phyloP scores from a whole-genome alignment of 495 filamentous ascomycete genomes.

The Trichoderma reesei region DNA sequence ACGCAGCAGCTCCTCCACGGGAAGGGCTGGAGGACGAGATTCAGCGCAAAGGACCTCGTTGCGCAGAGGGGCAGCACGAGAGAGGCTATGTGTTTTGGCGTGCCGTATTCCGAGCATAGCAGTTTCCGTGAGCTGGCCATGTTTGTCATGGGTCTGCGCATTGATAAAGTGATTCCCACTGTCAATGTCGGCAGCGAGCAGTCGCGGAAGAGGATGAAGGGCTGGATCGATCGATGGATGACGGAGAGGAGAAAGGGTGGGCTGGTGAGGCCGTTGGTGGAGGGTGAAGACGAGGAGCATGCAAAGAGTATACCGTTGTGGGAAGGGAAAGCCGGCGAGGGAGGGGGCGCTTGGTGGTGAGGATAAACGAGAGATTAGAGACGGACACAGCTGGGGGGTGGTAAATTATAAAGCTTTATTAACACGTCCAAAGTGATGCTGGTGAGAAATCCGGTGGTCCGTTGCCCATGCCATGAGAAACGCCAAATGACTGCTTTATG shows the following conservation, averaged over 20 bases:
- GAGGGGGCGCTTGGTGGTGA: slow-evolving; percentile 37
- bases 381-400: neutral
- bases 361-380: neutral
- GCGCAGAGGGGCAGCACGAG: slow-evolving; percentile 71
- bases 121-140: slow-evolving; percentile 88
- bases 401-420: slow-evolving; percentile 4
- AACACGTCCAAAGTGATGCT: slow-evolving; percentile 6
- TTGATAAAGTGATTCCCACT: slow-evolving; percentile 84
- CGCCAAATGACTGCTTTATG: slow-evolving; percentile 6
- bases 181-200: slow-evolving; percentile 72
- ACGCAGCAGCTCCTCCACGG: slow-evolving; percentile 58
- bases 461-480: slow-evolving; percentile 7
- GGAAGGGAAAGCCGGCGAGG: slow-evolving; percentile 33
- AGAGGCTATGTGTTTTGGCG: slow-evolving; percentile 73
- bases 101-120: slow-evolving; percentile 93
- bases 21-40: slow-evolving; percentile 61
- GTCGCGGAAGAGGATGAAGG: slow-evolving; percentile 71
- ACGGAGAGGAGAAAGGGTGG: slow-evolving; percentile 76
- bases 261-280: slow-evolving; percentile 45
- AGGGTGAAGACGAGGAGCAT: slow-evolving; percentile 20
- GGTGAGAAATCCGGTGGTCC: neutral
- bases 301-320: slow-evolving; percentile 23
- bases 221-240: slow-evolving; percentile 82
- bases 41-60: slow-evolving; percentile 52
- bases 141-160: slow-evolving; percentile 79